phyloP scores from a whole-genome alignment of 495 filamentous ascomycete species.

The Penicillium subrubescens region DNA sequence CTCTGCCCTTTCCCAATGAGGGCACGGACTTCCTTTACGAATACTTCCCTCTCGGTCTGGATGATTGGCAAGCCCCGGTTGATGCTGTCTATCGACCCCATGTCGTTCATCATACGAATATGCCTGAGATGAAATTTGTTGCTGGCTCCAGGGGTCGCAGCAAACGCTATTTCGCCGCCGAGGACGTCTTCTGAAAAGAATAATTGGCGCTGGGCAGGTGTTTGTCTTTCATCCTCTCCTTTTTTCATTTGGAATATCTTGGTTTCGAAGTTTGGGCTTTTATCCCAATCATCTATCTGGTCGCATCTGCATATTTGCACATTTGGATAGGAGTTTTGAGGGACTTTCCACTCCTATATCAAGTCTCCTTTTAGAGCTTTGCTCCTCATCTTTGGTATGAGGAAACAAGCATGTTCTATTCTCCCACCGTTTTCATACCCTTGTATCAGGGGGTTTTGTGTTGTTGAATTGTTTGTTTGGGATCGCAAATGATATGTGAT shows the following conservation, averaged over 20 bases:
- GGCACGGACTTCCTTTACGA: constrained; percentile 83
- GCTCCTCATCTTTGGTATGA: background rate
- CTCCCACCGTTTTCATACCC: background rate
- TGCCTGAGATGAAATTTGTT: constrained; percentile 75
- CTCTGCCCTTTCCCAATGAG: constrained; percentile 62
- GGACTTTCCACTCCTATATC: background rate
- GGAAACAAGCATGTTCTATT: constrained; percentile 1
- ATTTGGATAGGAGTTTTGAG: constrained; percentile 12
- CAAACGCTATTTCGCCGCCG: constrained; percentile 81
- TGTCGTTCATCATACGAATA: constrained; percentile 84
- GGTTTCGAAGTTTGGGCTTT: background rate
- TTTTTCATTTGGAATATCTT: background rate
- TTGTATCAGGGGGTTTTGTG: background rate
- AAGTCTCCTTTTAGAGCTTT: background rate
- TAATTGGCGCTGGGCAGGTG: constrained; percentile 12
- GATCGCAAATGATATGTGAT: background rate
- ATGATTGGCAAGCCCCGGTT: constrained; percentile 91
- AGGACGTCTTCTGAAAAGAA: constrained; percentile 48
- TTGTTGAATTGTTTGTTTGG: background rate
- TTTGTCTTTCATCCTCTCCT: constrained; percentile 12
- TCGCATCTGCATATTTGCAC: constrained; percentile 32
- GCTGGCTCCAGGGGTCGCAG: constrained; percentile 64
- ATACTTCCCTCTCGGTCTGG: constrained; percentile 84
- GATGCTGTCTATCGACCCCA: constrained; percentile 93
- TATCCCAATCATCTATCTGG: background rate